phyloP scores from a whole-genome alignment of 805 yeast species.

The Clavispora phyllophila region DNA sequence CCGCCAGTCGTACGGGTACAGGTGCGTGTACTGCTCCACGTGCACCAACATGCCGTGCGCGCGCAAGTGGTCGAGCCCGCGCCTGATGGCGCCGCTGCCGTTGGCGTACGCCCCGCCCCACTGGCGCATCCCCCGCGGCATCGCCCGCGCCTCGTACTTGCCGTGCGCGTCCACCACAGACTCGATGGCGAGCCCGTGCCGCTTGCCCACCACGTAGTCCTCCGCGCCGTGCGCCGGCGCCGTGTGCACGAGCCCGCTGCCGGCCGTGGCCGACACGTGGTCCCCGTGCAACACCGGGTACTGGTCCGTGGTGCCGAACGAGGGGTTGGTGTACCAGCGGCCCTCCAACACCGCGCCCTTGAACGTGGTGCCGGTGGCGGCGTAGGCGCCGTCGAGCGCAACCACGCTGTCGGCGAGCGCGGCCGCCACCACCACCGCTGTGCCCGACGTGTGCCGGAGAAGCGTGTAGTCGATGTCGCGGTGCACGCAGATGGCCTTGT shows the following conservation, averaged over 20 bases:
- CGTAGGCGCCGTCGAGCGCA: slow-evolving; percentile 19
- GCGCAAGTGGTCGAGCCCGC: slow-evolving; percentile 31
- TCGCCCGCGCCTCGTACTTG: slow-evolving; percentile 45
- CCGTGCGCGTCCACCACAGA: slow-evolving; percentile 84
- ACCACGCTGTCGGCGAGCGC: slow-evolving; percentile 40
- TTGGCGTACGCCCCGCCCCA: slow-evolving; percentile 12
- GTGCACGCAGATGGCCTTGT: slow-evolving; percentile 75
- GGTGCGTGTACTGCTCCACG: slow-evolving; percentile 60
- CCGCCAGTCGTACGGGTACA: slow-evolving; percentile 97
- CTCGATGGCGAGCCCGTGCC: slow-evolving; percentile 50
- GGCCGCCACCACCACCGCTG: slow-evolving; percentile 56
- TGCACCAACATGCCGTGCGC: slow-evolving; percentile 42
- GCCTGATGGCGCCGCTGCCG: slow-evolving; percentile 25
- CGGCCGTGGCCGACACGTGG: slow-evolving; percentile 76
- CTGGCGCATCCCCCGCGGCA: slow-evolving; percentile 41
- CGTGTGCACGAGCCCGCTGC: slow-evolving; percentile 94
- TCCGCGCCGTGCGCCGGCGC: slow-evolving; percentile 99
- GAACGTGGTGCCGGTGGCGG: slow-evolving; percentile 5
- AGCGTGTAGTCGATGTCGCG: slow-evolving; percentile 54
- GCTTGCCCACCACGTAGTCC: slow-evolving; percentile 70
- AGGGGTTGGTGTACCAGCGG: slow-evolving; percentile 51
- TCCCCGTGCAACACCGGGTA: slow-evolving; percentile 71
- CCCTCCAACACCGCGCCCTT: slow-evolving; percentile 23
- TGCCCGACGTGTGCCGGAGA: slow-evolving; percentile 18
- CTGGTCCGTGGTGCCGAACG: slow-evolving; percentile 24